Percentiles rank a stretch among this genome's conserved stretches.
Conservation (phyloP, 352 stramenopile genomes). For the Phytopythium ostracodes region DNA sequence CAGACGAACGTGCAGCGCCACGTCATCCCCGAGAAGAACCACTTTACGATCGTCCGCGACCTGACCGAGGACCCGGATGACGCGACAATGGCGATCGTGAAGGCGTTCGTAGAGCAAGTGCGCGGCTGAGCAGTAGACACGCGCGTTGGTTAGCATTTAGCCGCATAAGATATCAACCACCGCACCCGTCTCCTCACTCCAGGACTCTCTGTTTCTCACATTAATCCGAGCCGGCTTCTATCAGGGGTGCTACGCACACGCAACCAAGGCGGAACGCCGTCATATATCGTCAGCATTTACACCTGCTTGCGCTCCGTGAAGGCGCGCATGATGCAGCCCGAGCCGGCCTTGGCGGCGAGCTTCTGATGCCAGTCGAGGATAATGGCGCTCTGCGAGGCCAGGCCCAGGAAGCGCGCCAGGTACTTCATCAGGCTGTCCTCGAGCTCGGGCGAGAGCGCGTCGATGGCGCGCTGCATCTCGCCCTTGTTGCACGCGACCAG, state of each 20-base stretch:
- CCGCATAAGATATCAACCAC: background rate
- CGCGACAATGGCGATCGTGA: constrained; percentile 43
- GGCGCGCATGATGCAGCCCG: constrained; percentile 84
- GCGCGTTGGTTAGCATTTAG: too few species aligned
- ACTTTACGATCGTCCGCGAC: constrained; percentile 71
- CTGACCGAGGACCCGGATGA: constrained; percentile 32
- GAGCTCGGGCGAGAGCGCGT: constrained; percentile 56
- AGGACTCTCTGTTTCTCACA: background rate
- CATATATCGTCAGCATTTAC: constrained; percentile 11
- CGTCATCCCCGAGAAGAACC: constrained; percentile 48
- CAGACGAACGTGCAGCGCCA: constrained; percentile 39
- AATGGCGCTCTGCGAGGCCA: constrained; percentile 68
- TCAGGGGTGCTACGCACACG: background rate
- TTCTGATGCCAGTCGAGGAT: constrained; percentile 90
- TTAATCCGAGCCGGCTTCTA: background rate
- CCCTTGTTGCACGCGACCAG: constrained; percentile 84
- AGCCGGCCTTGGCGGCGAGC: constrained; percentile 77
- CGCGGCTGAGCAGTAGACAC: constrained; percentile 3
- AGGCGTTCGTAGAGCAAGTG: constrained; percentile 31
- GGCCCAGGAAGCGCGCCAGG: constrained; percentile 72
- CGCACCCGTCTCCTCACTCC: background rate
- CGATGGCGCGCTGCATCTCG: constrained; percentile 81
- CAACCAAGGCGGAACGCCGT: background rate
- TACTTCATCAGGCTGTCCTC: constrained; percentile 90
- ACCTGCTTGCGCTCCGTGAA: constrained; percentile 88